Conservation (phyloP, 345 rosid species). For the Syzygium oleosum region DNA sequence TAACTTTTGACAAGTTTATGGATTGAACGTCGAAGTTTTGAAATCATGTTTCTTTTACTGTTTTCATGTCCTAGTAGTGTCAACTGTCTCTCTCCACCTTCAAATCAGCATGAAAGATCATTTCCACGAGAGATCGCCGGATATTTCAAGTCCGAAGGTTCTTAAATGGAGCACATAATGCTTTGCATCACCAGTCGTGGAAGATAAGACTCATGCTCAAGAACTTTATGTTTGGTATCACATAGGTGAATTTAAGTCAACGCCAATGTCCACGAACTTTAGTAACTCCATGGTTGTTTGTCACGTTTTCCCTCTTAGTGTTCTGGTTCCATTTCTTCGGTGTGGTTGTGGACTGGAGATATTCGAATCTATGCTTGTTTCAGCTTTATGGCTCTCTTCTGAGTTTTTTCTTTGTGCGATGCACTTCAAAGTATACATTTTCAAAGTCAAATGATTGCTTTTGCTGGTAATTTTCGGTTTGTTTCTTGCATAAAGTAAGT, state of each 20-base stretch:
- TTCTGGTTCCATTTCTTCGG: neutral
- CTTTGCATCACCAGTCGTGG: neutral
- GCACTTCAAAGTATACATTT: neutral
- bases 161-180: neutral
- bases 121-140: neutral
- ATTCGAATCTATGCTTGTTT: neutral
- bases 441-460: neutral
- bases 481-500: neutral
- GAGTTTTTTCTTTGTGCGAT: neutral
- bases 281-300: neutral
- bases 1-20: neutral
- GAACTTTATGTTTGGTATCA: neutral
- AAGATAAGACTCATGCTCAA: neutral
- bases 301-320: neutral
- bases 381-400: neutral
- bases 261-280: neutral
- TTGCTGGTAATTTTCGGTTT: accelerated
- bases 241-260: neutral
- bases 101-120: neutral
- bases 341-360: accelerated
- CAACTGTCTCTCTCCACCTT: neutral
- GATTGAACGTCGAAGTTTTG: neutral
- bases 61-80: neutral
- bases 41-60: neutral
- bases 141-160: neutral